Evolutionary conservation across 2,329 filamentous ascomycete genomes (phyloP).

Genomic region (Tolypocladium tropicale): DNA sequence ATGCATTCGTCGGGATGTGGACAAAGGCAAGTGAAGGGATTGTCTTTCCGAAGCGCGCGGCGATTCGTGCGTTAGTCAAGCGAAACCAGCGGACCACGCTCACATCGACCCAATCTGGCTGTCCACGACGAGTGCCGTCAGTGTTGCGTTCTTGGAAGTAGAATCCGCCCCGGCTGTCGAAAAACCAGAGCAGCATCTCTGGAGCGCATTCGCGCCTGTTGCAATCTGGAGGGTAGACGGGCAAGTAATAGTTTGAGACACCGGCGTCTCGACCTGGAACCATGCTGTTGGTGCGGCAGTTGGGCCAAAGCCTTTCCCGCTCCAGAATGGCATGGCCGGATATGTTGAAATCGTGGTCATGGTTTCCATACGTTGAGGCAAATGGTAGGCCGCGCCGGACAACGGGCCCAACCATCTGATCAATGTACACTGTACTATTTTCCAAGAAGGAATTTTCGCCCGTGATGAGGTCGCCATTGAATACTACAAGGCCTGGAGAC

Average conservation of each 20-base stretch:
- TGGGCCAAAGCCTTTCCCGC: constrained; percentile 28
- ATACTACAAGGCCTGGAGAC: constrained; percentile 47
- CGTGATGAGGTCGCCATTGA: constrained; percentile 64
- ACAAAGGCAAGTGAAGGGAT: constrained; percentile 39
- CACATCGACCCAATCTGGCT: constrained; percentile 34
- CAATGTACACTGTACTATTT: constrained; percentile 47
- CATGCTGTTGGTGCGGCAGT: constrained; percentile 30
- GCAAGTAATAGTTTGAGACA: constrained; percentile 36
- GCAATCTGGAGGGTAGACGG: constrained; percentile 29
- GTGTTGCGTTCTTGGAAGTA: constrained; percentile 30
- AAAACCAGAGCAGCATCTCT: constrained; percentile 56
- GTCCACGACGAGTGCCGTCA: constrained; percentile 17
- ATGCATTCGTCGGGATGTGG: constrained; percentile 36
- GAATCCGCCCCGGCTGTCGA: constrained; percentile 53
- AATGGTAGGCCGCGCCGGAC: constrained; percentile 44
- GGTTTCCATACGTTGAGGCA: constrained; percentile 63
- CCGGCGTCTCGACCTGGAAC: constrained; percentile 24
- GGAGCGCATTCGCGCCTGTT: constrained; percentile 21
- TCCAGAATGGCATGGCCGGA: constrained; percentile 32
- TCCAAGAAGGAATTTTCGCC: constrained; percentile 49
- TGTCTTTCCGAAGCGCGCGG: constrained; percentile 15
- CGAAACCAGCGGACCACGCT: constrained; percentile 36
- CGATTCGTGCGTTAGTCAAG: constrained; percentile 18
- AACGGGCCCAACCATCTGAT: constrained; percentile 48
- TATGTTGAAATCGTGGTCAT: constrained; percentile 52